Conservation (phyloP, 257 asterid genomes). For the Solanum pinnatisectum region DNA sequence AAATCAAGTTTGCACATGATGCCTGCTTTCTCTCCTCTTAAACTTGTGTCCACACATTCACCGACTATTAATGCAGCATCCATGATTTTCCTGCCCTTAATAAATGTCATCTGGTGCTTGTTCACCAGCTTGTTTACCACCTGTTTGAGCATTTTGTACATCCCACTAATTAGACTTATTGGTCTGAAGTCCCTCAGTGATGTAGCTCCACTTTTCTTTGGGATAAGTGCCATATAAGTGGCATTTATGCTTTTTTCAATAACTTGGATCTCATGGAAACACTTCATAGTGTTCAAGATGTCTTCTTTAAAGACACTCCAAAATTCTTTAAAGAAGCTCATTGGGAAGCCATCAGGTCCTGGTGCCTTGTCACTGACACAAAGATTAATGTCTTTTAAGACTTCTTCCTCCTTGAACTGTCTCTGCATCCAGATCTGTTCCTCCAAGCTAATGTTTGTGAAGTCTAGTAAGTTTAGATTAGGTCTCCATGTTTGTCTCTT, state of each 20-base stretch:
- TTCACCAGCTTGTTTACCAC: not conserved
- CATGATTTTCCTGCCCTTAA: not conserved
- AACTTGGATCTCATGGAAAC: not conserved
- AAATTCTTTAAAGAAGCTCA: not conserved
- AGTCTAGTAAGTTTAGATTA: not conserved
- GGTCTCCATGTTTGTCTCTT: not conserved
- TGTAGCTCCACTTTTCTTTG: not conserved
- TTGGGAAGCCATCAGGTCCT: not conserved
- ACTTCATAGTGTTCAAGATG: not conserved
- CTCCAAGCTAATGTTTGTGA: not conserved
- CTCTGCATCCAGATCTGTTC: not conserved
- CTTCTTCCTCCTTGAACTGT: not conserved
- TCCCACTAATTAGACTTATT: not conserved
- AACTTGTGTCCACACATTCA: not conserved
- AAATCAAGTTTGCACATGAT: not conserved
- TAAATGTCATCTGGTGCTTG: not conserved
- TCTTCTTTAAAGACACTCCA: not conserved
- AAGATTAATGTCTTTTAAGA: not conserved
- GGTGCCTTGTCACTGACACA: not conserved
- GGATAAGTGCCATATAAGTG: not conserved
- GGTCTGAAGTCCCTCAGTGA: not conserved
- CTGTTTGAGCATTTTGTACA: not conserved
- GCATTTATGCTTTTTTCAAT: not conserved
- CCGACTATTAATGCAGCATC: not conserved
- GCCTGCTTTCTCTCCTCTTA: not conserved